Evolutionary conservation across 1,284 basidiomycete species (phyloP).

Genomic region (Gymnopus androsaceus): DNA sequence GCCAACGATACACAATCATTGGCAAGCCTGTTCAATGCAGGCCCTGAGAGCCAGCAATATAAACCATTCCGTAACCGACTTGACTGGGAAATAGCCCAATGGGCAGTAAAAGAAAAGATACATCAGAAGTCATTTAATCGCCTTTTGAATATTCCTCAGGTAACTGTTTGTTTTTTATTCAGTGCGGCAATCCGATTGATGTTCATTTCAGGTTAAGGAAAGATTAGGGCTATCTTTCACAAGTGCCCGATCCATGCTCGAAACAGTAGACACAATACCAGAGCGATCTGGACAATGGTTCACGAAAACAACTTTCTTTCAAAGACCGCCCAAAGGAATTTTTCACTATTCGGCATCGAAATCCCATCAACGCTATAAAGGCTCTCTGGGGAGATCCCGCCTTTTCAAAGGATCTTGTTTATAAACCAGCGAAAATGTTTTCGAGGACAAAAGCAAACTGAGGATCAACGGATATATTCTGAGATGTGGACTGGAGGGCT

Average conservation of each 20-base stretch:
- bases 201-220: conserved; percentile 6
- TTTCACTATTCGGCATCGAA: neutral
- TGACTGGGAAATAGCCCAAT: conserved; percentile 21
- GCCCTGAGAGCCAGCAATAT: too few relatives aligned
- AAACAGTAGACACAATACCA: conserved; percentile 2
- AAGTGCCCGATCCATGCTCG: neutral
- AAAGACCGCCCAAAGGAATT: neutral
- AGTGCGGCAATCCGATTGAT: neutral
- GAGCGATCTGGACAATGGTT: neutral
- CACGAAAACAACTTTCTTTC: neutral
- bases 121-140: neutral
- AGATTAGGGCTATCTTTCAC: conserved; percentile 5
- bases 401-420: neutral
- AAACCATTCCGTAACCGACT: too few relatives aligned
- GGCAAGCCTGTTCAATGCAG: too few relatives aligned
- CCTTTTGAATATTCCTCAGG: conserved; percentile 15
- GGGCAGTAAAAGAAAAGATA: conserved; percentile 17
- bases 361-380: neutral
- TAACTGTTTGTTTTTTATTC: neutral
- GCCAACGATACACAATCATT: too few relatives aligned
- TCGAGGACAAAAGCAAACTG: neutral
- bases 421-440: neutral
- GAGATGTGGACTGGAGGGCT: conserved; percentile 38
- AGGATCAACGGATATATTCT: conserved; percentile 25
- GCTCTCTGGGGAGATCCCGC: neutral